phyloP scores from a whole-genome alignment of 176 grass and related monocot species.

The Avena sativa region DNA sequence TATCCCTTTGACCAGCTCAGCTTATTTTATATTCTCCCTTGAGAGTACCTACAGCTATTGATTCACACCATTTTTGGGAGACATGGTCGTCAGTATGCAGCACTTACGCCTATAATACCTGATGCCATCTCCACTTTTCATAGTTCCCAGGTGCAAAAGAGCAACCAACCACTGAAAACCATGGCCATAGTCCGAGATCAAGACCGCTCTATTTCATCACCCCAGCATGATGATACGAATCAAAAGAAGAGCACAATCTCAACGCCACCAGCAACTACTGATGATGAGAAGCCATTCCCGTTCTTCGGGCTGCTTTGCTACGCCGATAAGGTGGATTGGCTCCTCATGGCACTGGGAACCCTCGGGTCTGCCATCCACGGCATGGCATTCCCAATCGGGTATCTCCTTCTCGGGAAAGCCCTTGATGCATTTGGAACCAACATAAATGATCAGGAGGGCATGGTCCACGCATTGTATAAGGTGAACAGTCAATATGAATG shows the following conservation, averaged over 20 bases:
- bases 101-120: slow-evolving; percentile 42
- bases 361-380: slow-evolving; percentile 61
- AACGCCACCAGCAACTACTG: background rate
- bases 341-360: slow-evolving; percentile 62
- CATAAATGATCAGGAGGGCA: slow-evolving; percentile 49
- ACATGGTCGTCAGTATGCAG: slow-evolving; percentile 40
- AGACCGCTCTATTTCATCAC: slow-evolving; percentile 50
- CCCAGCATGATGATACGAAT: slow-evolving; percentile 35
- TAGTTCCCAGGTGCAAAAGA: slow-evolving; percentile 28
- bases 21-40: slow-evolving; percentile 38
- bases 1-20: background rate
- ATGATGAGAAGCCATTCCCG: slow-evolving; percentile 41
- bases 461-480: slow-evolving; percentile 61
- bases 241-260: slow-evolving; percentile 46
- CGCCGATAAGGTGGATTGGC: slow-evolving; percentile 55
- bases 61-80: slow-evolving; percentile 30
- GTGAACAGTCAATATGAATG: slow-evolving; percentile 29
- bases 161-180: slow-evolving; percentile 24
- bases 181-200: slow-evolving; percentile 43
- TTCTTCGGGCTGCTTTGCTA: slow-evolving; percentile 62
- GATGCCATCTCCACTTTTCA: slow-evolving; percentile 29
- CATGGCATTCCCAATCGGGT: slow-evolving; percentile 64
- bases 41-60: slow-evolving; percentile 25
- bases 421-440: slow-evolving; percentile 73
- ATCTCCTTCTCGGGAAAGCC: slow-evolving; percentile 66